Evolutionary conservation across 352 stramenopile species (phyloP).

Genomic region (Phytophthora lateralis): DNA sequence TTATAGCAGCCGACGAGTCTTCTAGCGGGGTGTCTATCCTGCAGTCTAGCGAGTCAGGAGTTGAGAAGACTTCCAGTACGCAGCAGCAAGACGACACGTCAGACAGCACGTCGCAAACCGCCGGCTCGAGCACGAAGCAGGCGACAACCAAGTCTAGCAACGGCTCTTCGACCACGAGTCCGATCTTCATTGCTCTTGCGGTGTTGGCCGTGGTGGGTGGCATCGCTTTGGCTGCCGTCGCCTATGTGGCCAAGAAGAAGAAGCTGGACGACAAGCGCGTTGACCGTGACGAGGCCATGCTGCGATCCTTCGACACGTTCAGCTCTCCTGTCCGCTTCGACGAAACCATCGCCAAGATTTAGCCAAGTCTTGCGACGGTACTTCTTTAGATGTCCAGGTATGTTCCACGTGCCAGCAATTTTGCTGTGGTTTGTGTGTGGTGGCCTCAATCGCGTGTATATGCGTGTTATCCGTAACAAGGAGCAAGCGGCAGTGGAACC

Average conservation of each 20-base stretch:
- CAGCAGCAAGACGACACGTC: slow-evolving; percentile 10
- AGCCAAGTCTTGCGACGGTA: slow-evolving; percentile 11
- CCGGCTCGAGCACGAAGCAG: slow-evolving; percentile 22
- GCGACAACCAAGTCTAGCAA: slow-evolving; percentile 24
- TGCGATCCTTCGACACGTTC: slow-evolving; percentile 34
- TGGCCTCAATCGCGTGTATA: slow-evolving; percentile 8
- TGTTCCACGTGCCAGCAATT: slow-evolving; percentile 2
- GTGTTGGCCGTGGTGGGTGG: slow-evolving; percentile 29
- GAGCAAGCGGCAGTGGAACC: slow-evolving; percentile 23
- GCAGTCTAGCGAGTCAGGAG: slow-evolving; percentile 34
- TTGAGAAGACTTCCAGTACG: slow-evolving; percentile 28
- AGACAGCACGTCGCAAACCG: slow-evolving; percentile 21
- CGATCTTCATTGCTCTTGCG: slow-evolving; percentile 29
- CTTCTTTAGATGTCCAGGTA: slow-evolving; percentile 4
- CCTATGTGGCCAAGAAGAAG: slow-evolving; percentile 34
- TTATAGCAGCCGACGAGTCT: slow-evolving; percentile 17
- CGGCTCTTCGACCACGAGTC: slow-evolving; percentile 20
- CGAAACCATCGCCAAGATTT: slow-evolving; percentile 42
- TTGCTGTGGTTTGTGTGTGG: neutral
- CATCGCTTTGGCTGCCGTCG: slow-evolving; percentile 30
- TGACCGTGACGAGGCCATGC: slow-evolving; percentile 28
- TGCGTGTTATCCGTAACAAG: slow-evolving; percentile 13
- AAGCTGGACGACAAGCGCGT: slow-evolving; percentile 36
- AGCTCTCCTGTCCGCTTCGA: slow-evolving; percentile 34
- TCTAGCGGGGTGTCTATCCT: slow-evolving; percentile 35